Base-by-base conservation (phyloP, 2,329 filamentous ascomycete species). In the Fusarium denticulatum region DNA sequence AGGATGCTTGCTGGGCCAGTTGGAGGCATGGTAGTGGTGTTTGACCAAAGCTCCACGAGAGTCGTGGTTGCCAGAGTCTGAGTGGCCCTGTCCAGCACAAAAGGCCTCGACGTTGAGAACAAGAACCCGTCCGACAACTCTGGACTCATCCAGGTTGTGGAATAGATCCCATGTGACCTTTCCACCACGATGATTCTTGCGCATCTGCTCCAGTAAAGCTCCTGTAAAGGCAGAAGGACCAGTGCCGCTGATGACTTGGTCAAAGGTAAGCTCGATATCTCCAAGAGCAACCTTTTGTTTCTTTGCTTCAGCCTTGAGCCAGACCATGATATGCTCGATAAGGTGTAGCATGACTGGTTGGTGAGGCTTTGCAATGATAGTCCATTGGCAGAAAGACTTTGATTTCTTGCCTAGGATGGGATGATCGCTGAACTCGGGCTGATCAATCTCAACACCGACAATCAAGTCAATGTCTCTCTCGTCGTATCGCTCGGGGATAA, bases 11-110 rank as follows among this genome's bases (percentile, higher is more conserved):
- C 87, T 88, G 6, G 91, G 92, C 92, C 92, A 94, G 67, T 89
- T 88, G 4, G 91, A 93, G 2, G 92, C 92, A 79, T 94, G 92
- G 77, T 93, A 94, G 80, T 93, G 91, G 78, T 94, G 92, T 80
- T 91, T 92, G 30, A 94, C 91, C 4, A 94, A 84, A 4, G 92
- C 92, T 26, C 87, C 86, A 57, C 90, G 85, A 3, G 91, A 86
- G 58, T 91, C 87, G 80, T 93, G 92, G 76, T 91, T 93, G 20
- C 91, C 91, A 1, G 91, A 92, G 78, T 93, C 88, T 0, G 91
- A 93, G 80, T 94, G 92, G 18, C 92, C 92, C 79, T 93, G 91
- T 18, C 91, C 91, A 1, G 91, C 92, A 20, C 91, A 92, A 74
- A 93, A 93, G 0, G 91, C 91, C 80, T 93, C 91, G 9, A 93